Percentiles rank a stretch among this genome's conserved stretches.
phyloP scores from a whole-genome alignment of 2,329 filamentous ascomycete genomes.

The Alternaria triticina region DNA sequence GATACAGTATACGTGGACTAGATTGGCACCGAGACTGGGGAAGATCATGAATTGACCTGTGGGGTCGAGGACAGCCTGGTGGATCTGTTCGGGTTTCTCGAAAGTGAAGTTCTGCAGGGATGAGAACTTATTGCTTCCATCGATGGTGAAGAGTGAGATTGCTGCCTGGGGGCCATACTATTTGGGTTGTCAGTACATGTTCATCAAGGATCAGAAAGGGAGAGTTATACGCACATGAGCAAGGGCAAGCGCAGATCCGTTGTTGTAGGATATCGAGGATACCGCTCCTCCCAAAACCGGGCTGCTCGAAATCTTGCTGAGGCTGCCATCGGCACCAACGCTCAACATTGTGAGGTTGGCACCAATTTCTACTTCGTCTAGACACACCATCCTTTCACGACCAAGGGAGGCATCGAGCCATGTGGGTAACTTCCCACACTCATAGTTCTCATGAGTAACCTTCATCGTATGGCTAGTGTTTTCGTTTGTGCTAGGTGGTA shows the following conservation, averaged over 20 bases:
- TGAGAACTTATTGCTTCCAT: slow-evolving; percentile 14
- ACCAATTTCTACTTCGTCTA: slow-evolving; percentile 65
- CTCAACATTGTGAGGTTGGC: slow-evolving; percentile 39
- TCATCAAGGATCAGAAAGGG: background rate
- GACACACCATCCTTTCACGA: slow-evolving; percentile 62
- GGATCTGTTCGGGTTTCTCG: slow-evolving; percentile 58
- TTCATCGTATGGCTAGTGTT: slow-evolving; percentile 44
- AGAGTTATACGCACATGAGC: slow-evolving; percentile 15
- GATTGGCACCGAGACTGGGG: slow-evolving; percentile 70
- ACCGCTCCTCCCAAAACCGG: slow-evolving; percentile 51
- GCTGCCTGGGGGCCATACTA: slow-evolving; percentile 46
- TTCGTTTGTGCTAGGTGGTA: background rate
- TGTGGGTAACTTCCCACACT: slow-evolving; percentile 62
- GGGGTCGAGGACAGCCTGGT: slow-evolving; percentile 70
- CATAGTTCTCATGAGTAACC: slow-evolving; percentile 52
- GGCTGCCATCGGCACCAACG: slow-evolving; percentile 41
- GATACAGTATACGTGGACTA: slow-evolving; percentile 65
- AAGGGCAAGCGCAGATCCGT: slow-evolving; percentile 48
- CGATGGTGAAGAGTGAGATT: slow-evolving; percentile 42
- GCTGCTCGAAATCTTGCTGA: slow-evolving; percentile 44
- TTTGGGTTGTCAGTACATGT: slow-evolving; percentile 19
- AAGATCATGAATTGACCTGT: slow-evolving; percentile 67
- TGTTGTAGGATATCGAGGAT: slow-evolving; percentile 50
- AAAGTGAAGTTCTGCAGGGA: slow-evolving; percentile 53
- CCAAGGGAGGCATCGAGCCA: slow-evolving; percentile 65